Base-by-base conservation (phyloP, 192 early-diverging fungal genomes). In the Funneliformis mosseae region DNA sequence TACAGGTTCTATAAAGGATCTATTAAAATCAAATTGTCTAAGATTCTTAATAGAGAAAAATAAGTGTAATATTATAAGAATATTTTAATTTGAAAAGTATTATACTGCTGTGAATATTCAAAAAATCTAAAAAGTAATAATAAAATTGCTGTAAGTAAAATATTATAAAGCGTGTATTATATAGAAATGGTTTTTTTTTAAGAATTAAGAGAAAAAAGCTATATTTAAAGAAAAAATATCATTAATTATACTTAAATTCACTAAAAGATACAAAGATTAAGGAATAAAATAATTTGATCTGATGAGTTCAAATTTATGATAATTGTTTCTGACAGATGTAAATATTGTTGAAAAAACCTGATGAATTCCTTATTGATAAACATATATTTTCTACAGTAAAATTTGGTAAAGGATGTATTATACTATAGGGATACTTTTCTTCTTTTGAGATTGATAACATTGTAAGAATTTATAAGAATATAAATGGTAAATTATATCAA, bases 311-410 rank as follows among this genome's bases (percentile, higher is more conserved):
- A 45, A 45, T 45, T 45, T 5, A 45, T 45, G 0, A 28, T 74
- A 42, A 80, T 82, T n/a, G 75, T 82, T 10, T 82, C 77, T 11
- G 84, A 88, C 83, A 81, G 84, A 59, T n/a, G 60, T 28, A 14
- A 78, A 12, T 87, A 74, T n/a, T 77, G 48, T 42, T 87, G 84
- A 61, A 33, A 66, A 43, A 27, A 28, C 59, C 55, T 16, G 23
- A 38, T 33, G 64, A 48, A n/a, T 33, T 23, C 18, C 14, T 82
- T 8, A 67, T 74, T 67, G 25, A 67, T n/a, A 25, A 50, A 39
- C 64, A 77, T 80, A 5, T 83, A 0, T 46, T 62, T 2, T 1
- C 42, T 21, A 84, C 77, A 68, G 76, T 84, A 8, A 87, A 83
- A 61, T 76, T 78, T 82, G 82, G 79, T 62, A 79, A 78, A 27